These are phyloP conservation scores for Tremella fuciformis DNA, from an alignment of 768 basidiomycete species.

Conservation along the genomic window DNA sequence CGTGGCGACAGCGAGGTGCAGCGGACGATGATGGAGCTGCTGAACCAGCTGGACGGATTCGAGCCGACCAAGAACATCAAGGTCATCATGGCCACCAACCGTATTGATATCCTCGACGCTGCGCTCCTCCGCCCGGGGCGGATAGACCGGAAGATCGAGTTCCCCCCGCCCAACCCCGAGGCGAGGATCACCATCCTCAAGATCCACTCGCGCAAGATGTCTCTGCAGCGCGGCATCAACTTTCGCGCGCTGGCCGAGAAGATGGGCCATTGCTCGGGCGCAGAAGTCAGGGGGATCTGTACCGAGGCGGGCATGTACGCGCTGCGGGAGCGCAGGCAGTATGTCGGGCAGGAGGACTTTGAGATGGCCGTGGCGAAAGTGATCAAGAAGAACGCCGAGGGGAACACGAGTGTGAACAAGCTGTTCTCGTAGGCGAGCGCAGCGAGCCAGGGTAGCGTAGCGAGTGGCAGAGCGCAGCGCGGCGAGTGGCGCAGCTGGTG, in stretches of 20 bases:
- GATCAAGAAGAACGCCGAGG: constrained; percentile 94
- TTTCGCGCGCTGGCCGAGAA: constrained; percentile 93
- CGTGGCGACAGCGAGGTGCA: constrained; percentile 84
- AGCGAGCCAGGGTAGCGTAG: too few species aligned
- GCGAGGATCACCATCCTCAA: constrained; percentile 95
- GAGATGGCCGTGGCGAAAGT: constrained; percentile 98
- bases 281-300: constrained; percentile 94
- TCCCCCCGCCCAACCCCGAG: constrained; percentile 90
- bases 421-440: constrained; percentile 67
- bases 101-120: constrained; percentile 75
- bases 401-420: constrained; percentile 90
- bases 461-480: too few species aligned
- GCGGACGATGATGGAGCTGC: constrained; percentile 81
- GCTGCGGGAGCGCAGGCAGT: constrained; percentile 86
- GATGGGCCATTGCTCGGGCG: constrained; percentile 98
- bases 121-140: constrained; percentile 90
- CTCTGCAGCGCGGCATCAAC: constrained; percentile 93
- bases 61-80: constrained; percentile 80
- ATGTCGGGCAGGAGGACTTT: constrained; percentile 98
- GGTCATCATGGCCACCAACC: constrained; percentile 18
- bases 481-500: too few species aligned
- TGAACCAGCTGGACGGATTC: constrained; percentile 87
- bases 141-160: constrained; percentile 96
- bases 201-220: constrained; percentile 99
- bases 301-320: constrained; percentile 99